A percentile compares a stretch with the other conserved stretches of the same genome.
These are phyloP conservation scores for Penicillium sp. DNA, from an alignment of 2,329 filamentous ascomycete species.

Conservation along the genomic window DNA sequence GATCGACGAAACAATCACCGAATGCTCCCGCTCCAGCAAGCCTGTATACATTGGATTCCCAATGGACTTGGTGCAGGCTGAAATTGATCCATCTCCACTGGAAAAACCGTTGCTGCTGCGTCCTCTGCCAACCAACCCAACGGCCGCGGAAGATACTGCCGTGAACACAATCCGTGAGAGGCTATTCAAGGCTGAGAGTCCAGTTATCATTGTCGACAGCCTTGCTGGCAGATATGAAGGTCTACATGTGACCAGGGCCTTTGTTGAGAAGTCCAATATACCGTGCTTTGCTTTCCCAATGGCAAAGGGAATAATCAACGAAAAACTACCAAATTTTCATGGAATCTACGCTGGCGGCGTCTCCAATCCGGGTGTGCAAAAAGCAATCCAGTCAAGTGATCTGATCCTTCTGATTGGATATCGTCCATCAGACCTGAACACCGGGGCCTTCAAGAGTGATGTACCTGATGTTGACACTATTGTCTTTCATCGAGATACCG, in stretches of 20 bases:
- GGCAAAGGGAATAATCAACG: constrained; percentile 78
- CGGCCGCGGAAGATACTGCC: constrained; percentile 68
- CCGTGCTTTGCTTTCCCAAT: constrained; percentile 83
- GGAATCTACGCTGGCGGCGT: constrained; percentile 77
- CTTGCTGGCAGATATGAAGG: constrained; percentile 73
- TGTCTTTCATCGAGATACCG: constrained; percentile 72
- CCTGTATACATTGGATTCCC: constrained; percentile 59
- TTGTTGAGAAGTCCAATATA: constrained; percentile 69
- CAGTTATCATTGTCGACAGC: constrained; percentile 75
- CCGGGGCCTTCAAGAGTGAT: constrained; percentile 69
- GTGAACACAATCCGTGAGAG: constrained; percentile 71
- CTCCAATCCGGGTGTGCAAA: constrained; percentile 52
- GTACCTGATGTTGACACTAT: constrained; percentile 70
- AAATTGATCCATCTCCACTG: constrained; percentile 9
- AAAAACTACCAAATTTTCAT: constrained; percentile 68
- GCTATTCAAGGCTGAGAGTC: constrained; percentile 68
- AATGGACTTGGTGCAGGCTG: constrained; percentile 50
- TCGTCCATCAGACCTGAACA: constrained; percentile 50
- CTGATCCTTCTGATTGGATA: constrained; percentile 35
- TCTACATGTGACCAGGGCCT: constrained; percentile 66
- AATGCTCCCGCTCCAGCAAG: constrained; percentile 55
- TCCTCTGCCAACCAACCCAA: constrained; percentile 67
- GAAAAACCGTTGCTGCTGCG: constrained; percentile 2
- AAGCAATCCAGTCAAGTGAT: constrained; percentile 31
- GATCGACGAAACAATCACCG: constrained; percentile 53